A percentile compares a stretch with the other conserved stretches of the same genome.
phyloP scores from a whole-genome alignment of 352 stramenopile species.

The Phytopythium montanum region DNA sequence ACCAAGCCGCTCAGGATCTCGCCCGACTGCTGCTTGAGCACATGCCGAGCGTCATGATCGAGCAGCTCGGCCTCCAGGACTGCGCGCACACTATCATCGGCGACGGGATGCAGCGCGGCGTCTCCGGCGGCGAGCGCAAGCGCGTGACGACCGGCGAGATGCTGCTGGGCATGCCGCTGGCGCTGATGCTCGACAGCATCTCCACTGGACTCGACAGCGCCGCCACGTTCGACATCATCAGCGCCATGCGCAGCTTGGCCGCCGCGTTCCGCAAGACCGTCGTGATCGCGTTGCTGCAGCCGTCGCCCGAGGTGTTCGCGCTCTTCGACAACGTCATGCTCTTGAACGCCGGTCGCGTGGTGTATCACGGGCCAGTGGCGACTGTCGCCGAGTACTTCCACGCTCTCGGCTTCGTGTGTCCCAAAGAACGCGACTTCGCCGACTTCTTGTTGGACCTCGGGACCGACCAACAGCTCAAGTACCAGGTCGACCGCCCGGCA shows the following conservation, averaged over 20 bases:
- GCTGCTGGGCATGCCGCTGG: constrained; percentile 66
- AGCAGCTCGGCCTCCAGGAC: constrained; percentile 38
- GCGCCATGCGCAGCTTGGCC: constrained; percentile 26
- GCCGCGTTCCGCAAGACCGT: constrained; percentile 31
- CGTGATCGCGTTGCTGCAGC: constrained; percentile 85
- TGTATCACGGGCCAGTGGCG: constrained; percentile 54
- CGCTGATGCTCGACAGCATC: constrained; percentile 74
- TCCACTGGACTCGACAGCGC: constrained; percentile 55
- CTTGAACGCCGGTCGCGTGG: constrained; percentile 65
- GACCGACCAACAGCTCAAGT: constrained; percentile 33
- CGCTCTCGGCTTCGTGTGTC: constrained; percentile 35
- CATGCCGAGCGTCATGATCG: constrained; percentile 25
- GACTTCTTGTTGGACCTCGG: constrained; percentile 47
- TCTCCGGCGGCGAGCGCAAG: constrained; percentile 89
- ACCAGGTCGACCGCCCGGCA: constrained; percentile 12
- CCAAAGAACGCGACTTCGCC: constrained; percentile 31
- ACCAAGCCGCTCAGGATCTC: constrained; percentile 21
- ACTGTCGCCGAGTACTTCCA: constrained; percentile 36
- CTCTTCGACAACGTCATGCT: constrained; percentile 57
- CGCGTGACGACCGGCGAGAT: constrained; percentile 86
- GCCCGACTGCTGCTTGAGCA: constrained; percentile 22
- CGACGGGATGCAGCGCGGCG: constrained; percentile 38
- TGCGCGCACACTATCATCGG: constrained; percentile 46
- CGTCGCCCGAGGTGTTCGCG: constrained; percentile 50
- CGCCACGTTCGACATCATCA: constrained; percentile 53